Base-by-base conservation (phyloP, 441 rosid genomes). In the Hypseocharis bilobata region DNA sequence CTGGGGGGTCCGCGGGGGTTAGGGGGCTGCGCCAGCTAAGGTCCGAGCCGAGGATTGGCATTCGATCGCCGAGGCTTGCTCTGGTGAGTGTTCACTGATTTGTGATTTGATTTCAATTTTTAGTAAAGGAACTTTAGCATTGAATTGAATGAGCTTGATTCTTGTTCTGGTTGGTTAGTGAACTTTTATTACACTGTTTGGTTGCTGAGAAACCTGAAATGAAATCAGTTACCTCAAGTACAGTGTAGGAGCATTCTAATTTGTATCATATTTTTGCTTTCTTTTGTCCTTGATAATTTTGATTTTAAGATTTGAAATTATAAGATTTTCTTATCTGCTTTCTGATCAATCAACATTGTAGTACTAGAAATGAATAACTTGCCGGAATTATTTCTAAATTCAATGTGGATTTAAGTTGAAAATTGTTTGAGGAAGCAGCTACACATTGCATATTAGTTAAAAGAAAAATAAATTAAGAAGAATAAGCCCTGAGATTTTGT, bases 61-160 rank as follows among this genome's bases (percentile, higher is more conserved):
- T 91, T 72, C 96, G 99, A 57, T 70, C 89, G 20, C 98, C 96
- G 0, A 83, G 87, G 70, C 87, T 94, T 19, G 96, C 91, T 65
- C 77, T 89, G 38, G 99, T 94, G 74, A 91, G 99, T 82, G 51
- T 36, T 25, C 34, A 25, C 60, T 17, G 28, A 61, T 62, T 27
- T 23, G 57, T 27, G 36, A 63, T 17, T 67, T 60, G 49, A 13
- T 36, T 38, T 45, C 45, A 11, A 42, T 44, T 19, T 26, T n/a
- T n/a, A n/a, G n/a, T n/a, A n/a, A n/a, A n/a, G n/a, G n/a, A n/a
- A 7, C n/a, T 32, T 32, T 2, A 49, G 68, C 30, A 52, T 22
- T 65, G 22, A 23, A 26, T 3, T 16, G 11, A 34, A 1, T 54
- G 1, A 51, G 23, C 49, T 55, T 0, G 2, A 27, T 6, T 22